Percentiles rank a stretch among this genome's conserved stretches.
Conservation (phyloP, 768 basidiomycete genomes). For the Suillus spraguei region DNA sequence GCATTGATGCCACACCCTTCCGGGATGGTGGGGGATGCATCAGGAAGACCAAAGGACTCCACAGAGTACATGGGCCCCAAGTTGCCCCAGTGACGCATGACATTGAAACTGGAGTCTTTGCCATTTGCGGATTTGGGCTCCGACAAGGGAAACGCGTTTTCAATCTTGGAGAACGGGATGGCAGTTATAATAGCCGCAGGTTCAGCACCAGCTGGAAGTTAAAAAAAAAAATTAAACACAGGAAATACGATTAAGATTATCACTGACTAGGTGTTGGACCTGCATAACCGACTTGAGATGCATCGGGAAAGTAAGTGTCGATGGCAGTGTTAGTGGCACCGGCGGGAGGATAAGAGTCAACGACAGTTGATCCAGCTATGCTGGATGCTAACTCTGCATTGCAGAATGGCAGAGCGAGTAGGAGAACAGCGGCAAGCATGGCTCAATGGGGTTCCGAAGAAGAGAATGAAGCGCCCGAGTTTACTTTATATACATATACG, state of each 20-base stretch:
- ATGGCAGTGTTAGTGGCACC: conserved; percentile 37
- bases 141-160: conserved; percentile 44
- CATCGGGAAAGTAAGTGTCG: conserved; percentile 43
- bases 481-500: background rate
- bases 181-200: conserved; percentile 45
- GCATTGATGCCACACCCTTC: conserved; percentile 48
- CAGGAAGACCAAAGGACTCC: conserved; percentile 50
- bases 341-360: conserved; percentile 45
- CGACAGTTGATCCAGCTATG: conserved; percentile 46
- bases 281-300: conserved; percentile 43
- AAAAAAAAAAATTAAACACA: background rate
- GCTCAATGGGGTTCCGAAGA: background rate
- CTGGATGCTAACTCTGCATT: conserved; percentile 30
- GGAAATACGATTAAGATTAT: background rate
- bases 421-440: conserved; percentile 8
- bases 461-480: background rate
- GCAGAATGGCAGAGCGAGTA: conserved; percentile 13
- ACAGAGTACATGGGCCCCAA: conserved; percentile 55
- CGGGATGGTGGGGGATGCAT: conserved; percentile 48
- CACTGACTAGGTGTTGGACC: conserved; percentile 51
- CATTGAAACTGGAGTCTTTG: conserved; percentile 41
- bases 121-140: conserved; percentile 38
- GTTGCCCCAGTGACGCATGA: conserved; percentile 49
- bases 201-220: conserved; percentile 43
- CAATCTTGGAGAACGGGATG: conserved; percentile 38